These are phyloP conservation scores for Phlegmacium glaucopus DNA, from an alignment of 768 basidiomycete species.

Conservation along the genomic window DNA sequence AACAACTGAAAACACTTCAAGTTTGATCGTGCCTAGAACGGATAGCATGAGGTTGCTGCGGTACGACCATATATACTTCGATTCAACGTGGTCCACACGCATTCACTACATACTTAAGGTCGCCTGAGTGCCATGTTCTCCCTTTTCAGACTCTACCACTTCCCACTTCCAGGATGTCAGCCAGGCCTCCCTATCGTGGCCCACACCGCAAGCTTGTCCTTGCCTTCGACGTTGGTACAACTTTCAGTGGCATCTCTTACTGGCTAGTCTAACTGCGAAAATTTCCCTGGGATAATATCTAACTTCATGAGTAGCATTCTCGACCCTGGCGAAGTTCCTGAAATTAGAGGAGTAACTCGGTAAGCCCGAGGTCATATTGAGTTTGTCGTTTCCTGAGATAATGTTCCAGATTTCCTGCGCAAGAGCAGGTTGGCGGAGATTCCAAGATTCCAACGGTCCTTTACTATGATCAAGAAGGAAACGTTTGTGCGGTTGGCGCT, in stretches of 20 bases:
- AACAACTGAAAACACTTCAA: too few species aligned
- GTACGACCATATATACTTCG: too few species aligned
- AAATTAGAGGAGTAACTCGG: constrained; percentile 18
- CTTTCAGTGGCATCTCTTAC: constrained; percentile 48
- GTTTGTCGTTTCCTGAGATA: not conserved
- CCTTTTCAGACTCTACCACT: not conserved
- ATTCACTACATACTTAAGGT: not conserved
- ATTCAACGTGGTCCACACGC: not conserved
- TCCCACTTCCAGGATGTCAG: constrained; percentile 8
- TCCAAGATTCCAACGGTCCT: constrained; percentile 48
- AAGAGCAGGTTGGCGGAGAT: constrained; percentile 24
- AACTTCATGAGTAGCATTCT: constrained; percentile 8
- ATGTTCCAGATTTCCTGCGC: constrained; percentile 14
- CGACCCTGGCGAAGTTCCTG: constrained; percentile 18
- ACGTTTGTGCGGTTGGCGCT: constrained; percentile 40
- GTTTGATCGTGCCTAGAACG: too few species aligned
- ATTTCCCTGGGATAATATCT: too few species aligned
- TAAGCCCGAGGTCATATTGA: not conserved
- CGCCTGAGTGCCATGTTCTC: not conserved
- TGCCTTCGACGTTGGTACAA: constrained; percentile 52
- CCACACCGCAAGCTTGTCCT: constrained; percentile 40
- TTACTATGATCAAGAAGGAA: constrained; percentile 40
- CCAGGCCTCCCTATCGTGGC: constrained; percentile 37
- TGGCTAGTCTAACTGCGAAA: constrained; percentile 11
- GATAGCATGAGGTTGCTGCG: too few species aligned